Evolutionary conservation across 148 eudicot species (phyloP), one percentile per base, ranked within the genome.

Genomic region (Vaccinium myrtillus): DNA sequence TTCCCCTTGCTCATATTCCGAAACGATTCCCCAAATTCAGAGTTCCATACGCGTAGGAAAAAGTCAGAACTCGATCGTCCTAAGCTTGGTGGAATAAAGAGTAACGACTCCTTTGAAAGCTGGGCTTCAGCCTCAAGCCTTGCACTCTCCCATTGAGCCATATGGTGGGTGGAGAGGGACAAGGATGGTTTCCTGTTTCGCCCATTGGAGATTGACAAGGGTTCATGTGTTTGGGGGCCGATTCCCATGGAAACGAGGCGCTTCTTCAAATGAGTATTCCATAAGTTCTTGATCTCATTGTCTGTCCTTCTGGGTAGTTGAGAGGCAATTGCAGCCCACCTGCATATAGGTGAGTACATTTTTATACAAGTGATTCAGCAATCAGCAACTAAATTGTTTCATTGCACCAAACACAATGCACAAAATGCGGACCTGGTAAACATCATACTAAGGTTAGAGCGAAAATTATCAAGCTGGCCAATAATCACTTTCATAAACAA

Each of bases 121-220:
- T 98, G 98, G 0, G 98, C 95, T 87, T 97, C 99, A 30, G 99
- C 99, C 86, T 97, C 98, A 8, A 97, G 94, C 90, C 99, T 90
- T 0, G 99, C 99, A 19, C 93, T 92, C 91, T 97, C 99, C 99
- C 98, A 97, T 59, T 95, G 99, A 19, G 98, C 97, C 99, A 91
- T 94, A 91, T 97, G 99, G 78, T 98, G 96, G 1, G 98, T 91
- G 11, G 95, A 94, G 19, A 94, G 92, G 5, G 98, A 91, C 0
- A 90, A 80, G 0, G 95, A 90, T 7, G 87, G 89, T n/a, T 86
- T 87, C n/a, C 74, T 65, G 18, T 85, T 70, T 10, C 83, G 83
- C 0, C 92, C 91, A n/a, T 39, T 8, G 54, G 85, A 69, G 27
- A 85, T 67, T 18, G 91, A 70, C 39, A 85, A 77, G 2, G 93